Evolutionary conservation across 106 monocot genomes (phyloP).

Genomic region (Triglochin maritima): DNA sequence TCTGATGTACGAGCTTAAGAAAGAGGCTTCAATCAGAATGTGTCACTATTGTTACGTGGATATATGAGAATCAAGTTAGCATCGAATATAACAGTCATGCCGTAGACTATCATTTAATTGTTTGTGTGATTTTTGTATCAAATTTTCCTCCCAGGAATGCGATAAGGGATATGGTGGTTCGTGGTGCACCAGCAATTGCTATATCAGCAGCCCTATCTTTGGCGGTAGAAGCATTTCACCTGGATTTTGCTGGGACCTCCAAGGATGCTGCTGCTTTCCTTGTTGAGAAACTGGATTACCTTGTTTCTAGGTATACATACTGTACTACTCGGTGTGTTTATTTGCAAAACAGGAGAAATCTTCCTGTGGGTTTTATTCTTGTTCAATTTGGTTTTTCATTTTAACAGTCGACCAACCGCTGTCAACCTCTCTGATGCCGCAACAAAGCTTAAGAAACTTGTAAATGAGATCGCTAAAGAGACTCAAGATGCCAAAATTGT

Average conservation of each 20-base stretch:
- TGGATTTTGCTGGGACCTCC: constrained; percentile 54
- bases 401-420: constrained; percentile 86
- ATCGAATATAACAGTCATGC: too few relatives aligned
- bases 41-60: too few relatives aligned
- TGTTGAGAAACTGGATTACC: constrained; percentile 62
- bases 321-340: background rate
- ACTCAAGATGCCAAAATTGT: constrained; percentile 46
- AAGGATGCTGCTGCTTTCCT: constrained; percentile 66
- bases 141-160: constrained; percentile 48
- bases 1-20: background rate
- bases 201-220: constrained; percentile 85
- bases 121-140: background rate
- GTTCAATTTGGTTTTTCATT: constrained; percentile 2
- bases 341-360: background rate
- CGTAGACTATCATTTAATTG: too few relatives aligned
- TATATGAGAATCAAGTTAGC: too few relatives aligned
- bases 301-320: constrained; percentile 66
- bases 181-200: constrained; percentile 96
- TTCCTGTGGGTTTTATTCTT: background rate
- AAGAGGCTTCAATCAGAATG: too few relatives aligned
- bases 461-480: constrained; percentile 36
- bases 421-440: constrained; percentile 96
- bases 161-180: constrained; percentile 90
- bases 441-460: constrained; percentile 58
- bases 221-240: constrained; percentile 67